Evolutionary conservation across 2,329 filamentous ascomycete genomes (phyloP).

Genomic region (Coniochaeta hoffmannii): DNA sequence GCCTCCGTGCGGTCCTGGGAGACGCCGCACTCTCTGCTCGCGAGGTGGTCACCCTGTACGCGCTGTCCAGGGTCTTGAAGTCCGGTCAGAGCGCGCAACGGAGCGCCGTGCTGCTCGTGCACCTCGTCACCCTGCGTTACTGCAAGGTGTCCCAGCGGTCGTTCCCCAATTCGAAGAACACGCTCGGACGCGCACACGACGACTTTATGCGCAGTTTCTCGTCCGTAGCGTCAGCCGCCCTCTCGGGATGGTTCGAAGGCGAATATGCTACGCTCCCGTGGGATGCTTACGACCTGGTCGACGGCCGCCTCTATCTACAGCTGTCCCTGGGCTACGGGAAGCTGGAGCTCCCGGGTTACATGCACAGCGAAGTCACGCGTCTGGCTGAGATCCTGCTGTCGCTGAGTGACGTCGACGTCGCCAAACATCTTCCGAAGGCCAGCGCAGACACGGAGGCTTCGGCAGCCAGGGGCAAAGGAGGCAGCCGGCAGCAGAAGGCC

Average conservation of each 20-base stretch:
- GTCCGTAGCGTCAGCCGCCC: background rate
- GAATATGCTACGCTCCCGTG: slow-evolving; percentile 6
- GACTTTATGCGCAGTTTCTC: slow-evolving; percentile 6
- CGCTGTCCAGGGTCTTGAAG: slow-evolving; percentile 13
- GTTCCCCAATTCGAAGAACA: slow-evolving; percentile 1
- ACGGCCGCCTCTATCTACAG: slow-evolving; percentile 13
- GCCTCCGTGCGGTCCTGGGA: background rate
- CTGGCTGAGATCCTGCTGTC: slow-evolving; percentile 8
- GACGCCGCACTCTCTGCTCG: slow-evolving; percentile 9
- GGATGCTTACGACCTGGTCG: slow-evolving; percentile 17
- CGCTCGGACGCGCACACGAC: background rate
- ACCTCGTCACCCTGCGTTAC: slow-evolving; percentile 17
- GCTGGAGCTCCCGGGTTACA: slow-evolving; percentile 3
- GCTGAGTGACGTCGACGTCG: slow-evolving; percentile 3
- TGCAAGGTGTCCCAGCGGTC: slow-evolving; percentile 16
- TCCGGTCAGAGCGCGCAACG: slow-evolving; percentile 3
- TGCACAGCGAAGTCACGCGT: slow-evolving; percentile 2
- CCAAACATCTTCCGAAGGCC: background rate
- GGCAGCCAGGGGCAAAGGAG: background rate
- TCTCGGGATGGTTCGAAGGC: background rate
- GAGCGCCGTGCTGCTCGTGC: slow-evolving; percentile 15
- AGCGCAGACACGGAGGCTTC: background rate
- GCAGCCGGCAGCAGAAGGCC: background rate
- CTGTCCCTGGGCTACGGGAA: slow-evolving; percentile 3
- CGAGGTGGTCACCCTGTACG: slow-evolving; percentile 13